These are phyloP conservation scores for Clonostachys rosea DNA, from an alignment of 2,329 filamentous ascomycete species.

Conservation along the genomic window DNA sequence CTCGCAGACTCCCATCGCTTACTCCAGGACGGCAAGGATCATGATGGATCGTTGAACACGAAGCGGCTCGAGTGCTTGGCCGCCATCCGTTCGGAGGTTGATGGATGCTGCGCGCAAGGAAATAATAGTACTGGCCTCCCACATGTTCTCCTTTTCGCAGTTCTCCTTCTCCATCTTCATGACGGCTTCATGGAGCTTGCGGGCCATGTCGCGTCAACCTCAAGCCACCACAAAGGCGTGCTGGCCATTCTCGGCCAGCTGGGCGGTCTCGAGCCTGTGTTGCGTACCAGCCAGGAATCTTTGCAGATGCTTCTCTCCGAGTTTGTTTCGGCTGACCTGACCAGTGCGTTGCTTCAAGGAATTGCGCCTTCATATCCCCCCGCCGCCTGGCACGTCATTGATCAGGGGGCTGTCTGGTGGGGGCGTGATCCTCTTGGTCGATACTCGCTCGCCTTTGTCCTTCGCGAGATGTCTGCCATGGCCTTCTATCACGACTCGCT, in stretches of 20 bases:
- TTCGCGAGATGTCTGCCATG: constrained; percentile 20
- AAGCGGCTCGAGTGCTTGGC: constrained; percentile 21
- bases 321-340: constrained; percentile 36
- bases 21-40: constrained; percentile 20
- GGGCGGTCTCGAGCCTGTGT: constrained; percentile 15
- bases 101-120: constrained; percentile 19
- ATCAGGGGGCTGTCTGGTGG: constrained; percentile 35
- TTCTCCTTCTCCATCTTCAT: constrained; percentile 34
- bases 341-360: constrained; percentile 30
- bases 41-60: constrained; percentile 12
- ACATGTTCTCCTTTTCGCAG: constrained; percentile 25
- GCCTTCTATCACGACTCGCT: constrained; percentile 17
- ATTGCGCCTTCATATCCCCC: constrained; percentile 27
- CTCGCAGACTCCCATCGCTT: constrained; percentile 22
- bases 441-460: constrained; percentile 24
- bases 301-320: constrained; percentile 33
- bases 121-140: constrained; percentile 10
- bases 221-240: constrained; percentile 26
- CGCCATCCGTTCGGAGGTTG: constrained; percentile 21
- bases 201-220: constrained; percentile 19
- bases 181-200: constrained; percentile 29
- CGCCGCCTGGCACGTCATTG: constrained; percentile 29
- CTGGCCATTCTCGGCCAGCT: constrained; percentile 25
- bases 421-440: constrained; percentile 25
- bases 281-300: constrained; percentile 16